Conservation (phyloP, 1,284 basidiomycete genomes). For the Tylopilus sp. region DNA sequence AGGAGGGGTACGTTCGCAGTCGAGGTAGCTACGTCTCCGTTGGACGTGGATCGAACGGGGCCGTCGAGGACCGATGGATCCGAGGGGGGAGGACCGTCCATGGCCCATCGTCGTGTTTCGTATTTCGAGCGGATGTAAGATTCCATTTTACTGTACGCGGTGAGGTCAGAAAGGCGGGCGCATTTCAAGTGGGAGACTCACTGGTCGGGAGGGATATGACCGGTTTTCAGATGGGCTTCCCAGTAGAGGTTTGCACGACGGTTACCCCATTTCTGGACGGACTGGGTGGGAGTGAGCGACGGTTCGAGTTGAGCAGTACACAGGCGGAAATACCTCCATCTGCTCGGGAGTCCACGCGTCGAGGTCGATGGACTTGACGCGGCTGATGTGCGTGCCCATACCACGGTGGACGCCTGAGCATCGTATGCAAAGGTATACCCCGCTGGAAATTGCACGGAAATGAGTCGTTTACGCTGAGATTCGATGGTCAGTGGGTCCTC, state of each 20-base stretch:
- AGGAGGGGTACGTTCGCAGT: constrained; percentile 19
- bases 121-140: constrained; percentile 98
- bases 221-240: constrained; percentile 93
- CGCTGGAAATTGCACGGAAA: constrained; percentile 43
- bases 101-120: constrained; percentile 89
- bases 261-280: constrained; percentile 94
- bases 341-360: constrained; percentile 98
- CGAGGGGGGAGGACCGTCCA: constrained; percentile 78
- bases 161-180: constrained; percentile 1
- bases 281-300: constrained; percentile 42
- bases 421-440: constrained; percentile 92
- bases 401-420: constrained; percentile 98
- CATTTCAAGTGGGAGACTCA: constrained; percentile 42
- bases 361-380: constrained; percentile 96
- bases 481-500: constrained; percentile 27
- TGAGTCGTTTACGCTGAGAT: not conserved
- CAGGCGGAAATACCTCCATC: constrained; percentile 65
- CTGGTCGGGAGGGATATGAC: constrained; percentile 95
- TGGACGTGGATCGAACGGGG: constrained; percentile 27
- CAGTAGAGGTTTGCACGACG: constrained; percentile 90
- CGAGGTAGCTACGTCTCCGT: constrained; percentile 19
- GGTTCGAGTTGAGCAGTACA: not conserved
- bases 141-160: constrained; percentile 82
- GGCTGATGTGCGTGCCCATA: constrained; percentile 98
- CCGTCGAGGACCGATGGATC: constrained; percentile 81